Evolutionary conservation across 192 early-diverging fungal genomes (phyloP).

Genomic region (Coemansia guatemalensis): DNA sequence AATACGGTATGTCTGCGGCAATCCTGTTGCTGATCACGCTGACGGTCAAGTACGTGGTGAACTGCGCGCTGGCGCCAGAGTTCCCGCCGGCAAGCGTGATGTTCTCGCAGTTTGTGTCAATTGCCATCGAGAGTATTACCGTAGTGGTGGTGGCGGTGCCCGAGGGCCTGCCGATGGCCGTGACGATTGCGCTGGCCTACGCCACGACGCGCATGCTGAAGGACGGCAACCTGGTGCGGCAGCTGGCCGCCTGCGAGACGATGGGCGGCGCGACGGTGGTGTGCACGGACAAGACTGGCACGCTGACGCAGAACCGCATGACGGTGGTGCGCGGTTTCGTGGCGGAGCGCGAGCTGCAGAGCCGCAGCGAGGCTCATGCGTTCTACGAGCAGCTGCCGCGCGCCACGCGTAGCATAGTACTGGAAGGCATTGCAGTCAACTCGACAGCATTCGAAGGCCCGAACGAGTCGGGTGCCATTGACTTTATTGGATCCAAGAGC

Average conservation of each 20-base stretch:
- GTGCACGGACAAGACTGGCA: slow-evolving; percentile 89
- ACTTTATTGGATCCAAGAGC: slow-evolving; percentile 78
- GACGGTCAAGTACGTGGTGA: slow-evolving; percentile 64
- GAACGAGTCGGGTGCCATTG: slow-evolving; percentile 60
- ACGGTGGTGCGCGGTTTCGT: slow-evolving; percentile 68
- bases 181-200: slow-evolving; percentile 80
- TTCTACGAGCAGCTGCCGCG: slow-evolving; percentile 55
- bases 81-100: slow-evolving; percentile 60
- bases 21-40: slow-evolving; percentile 79
- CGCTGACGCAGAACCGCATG: slow-evolving; percentile 83
- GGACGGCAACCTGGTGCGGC: slow-evolving; percentile 79
- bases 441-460: slow-evolving; percentile 74
- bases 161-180: slow-evolving; percentile 86
- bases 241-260: slow-evolving; percentile 77
- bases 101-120: slow-evolving; percentile 61
- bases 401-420: slow-evolving; percentile 44
- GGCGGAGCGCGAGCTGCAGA: slow-evolving; percentile 51
- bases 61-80: slow-evolving; percentile 54
- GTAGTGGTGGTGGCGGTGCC: slow-evolving; percentile 84
- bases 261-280: slow-evolving; percentile 83
- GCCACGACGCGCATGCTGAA: slow-evolving; percentile 81
- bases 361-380: slow-evolving; percentile 41
- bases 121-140: slow-evolving; percentile 79
- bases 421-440: slow-evolving; percentile 69
- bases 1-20: slow-evolving; percentile 83